Evolutionary conservation across 352 stramenopile species (phyloP), one percentile per base, ranked within the genome.

Genomic region (Pythium pectinolyticum): DNA sequence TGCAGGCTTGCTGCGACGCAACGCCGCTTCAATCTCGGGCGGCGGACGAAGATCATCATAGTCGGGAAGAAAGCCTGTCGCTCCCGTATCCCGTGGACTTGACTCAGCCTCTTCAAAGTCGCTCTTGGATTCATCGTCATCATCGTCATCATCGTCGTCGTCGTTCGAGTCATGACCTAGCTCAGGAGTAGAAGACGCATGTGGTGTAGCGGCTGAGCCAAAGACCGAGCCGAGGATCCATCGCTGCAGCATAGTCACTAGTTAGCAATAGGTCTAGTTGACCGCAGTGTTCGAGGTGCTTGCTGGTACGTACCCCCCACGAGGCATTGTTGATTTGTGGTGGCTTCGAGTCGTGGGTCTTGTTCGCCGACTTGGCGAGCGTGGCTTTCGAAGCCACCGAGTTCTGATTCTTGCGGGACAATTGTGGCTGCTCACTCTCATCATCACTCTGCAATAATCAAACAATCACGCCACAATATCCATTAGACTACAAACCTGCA

Each of bases 171-270:
- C 45, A 12, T 35, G 30, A 53, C 14, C 60, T 46, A 2, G 8
- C n/a, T 12, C 34, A 7, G 15, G 2, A 32, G n/a, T 1, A 5
- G 41, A 30, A 15, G 24, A 28, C 19, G 25, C 5, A 25, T 20
- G 22, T 7, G 39, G 39, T 19, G 32, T 20, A 2, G 45, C 51
- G 11, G 6, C 27, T 7, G 52, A 60, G 1, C 58, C 58, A 47
- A 72, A 72, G 11, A 72, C 57, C 0, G 65, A 72, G 28, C 65
- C 65, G 4, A 67, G 17, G 11, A 72, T 45, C 65, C 65, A 72
- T 34, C 58, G 57, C 65, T 72, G 48, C 22, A 30, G 47, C 14
- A 60, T 10, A 54, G n/a, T 49, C 11, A 39, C 6, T 30, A 14
- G 27, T 55, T 30, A 46, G 11, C 25, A 34, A 35, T n/a, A n/a